phyloP scores from a whole-genome alignment of 257 asterid species.

The Solanum chmielewskii region DNA sequence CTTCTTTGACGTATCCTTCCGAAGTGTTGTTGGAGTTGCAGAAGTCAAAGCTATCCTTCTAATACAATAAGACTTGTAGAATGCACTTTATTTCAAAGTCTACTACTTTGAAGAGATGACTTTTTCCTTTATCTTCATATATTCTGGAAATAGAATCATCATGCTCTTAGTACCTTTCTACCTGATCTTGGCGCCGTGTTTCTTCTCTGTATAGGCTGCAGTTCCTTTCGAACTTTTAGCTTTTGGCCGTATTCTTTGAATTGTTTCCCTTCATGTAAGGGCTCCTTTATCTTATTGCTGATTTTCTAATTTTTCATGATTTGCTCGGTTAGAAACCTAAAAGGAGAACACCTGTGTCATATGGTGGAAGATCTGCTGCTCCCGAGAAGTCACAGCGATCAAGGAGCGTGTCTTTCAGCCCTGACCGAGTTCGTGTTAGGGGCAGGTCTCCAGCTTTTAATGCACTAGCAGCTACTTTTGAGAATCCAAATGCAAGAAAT shows the following conservation, averaged over 20 bases:
- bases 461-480: slow-evolving; percentile 90
- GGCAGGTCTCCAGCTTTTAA: slow-evolving; percentile 98
- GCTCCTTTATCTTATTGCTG: not conserved
- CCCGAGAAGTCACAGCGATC: slow-evolving; percentile 90
- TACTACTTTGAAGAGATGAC: not conserved
- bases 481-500: slow-evolving; percentile 68
- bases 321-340: slow-evolving; percentile 62
- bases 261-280: not conserved
- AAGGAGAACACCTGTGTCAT: slow-evolving; percentile 58
- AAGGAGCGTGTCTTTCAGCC: slow-evolving; percentile 96
- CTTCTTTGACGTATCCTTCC: not conserved
- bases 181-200: not conserved
- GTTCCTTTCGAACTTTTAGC: not conserved
- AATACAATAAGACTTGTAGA: not conserved
- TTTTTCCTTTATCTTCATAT: not conserved
- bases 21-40: not conserved
- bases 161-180: not conserved
- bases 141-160: not conserved
- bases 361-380: slow-evolving; percentile 74
- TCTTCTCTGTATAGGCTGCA: not conserved
- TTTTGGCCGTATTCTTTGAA: not conserved
- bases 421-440: slow-evolving; percentile 95
- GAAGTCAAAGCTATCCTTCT: not conserved
- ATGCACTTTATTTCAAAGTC: not conserved
- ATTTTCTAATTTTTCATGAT: not conserved